A percentile compares a stretch with the other conserved stretches of the same genome.
Evolutionary conservation across 495 filamentous ascomycete species (phyloP).

Genomic region (Penicillium taxi): DNA sequence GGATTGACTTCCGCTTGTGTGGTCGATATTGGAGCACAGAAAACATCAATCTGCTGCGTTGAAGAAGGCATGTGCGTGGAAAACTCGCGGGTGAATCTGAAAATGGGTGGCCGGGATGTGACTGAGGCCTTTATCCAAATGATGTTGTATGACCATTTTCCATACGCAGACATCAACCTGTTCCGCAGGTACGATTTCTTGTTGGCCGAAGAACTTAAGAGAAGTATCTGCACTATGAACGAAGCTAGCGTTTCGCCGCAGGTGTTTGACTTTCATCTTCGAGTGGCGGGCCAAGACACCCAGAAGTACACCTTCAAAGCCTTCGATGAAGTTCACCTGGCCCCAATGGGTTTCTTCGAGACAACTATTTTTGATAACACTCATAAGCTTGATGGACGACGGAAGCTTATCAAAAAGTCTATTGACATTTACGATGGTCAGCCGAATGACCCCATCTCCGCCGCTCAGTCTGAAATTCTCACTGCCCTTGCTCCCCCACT

Average conservation of each 20-base stretch:
- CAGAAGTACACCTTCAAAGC: constrained; percentile 88
- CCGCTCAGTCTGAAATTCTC: constrained; percentile 74
- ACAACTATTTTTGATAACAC: constrained; percentile 77
- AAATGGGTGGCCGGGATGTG: constrained; percentile 86
- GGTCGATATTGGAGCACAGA: constrained; percentile 94
- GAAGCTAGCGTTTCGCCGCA: constrained; percentile 77
- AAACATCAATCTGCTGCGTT: constrained; percentile 95
- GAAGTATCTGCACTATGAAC: constrained; percentile 76
- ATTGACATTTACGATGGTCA: constrained; percentile 88
- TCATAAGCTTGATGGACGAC: constrained; percentile 66
- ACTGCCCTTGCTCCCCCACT: constrained; percentile 55
- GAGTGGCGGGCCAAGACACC: constrained; percentile 80
- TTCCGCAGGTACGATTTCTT: constrained; percentile 85
- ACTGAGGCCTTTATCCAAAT: constrained; percentile 93
- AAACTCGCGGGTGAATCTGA: constrained; percentile 86
- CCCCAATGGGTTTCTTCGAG: constrained; percentile 84
- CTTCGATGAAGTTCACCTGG: constrained; percentile 87
- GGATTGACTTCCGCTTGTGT: constrained; percentile 89
- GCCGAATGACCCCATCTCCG: constrained; percentile 80
- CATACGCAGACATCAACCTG: constrained; percentile 88
- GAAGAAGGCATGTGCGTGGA: constrained; percentile 94
- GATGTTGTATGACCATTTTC: constrained; percentile 93
- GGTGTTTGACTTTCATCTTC: constrained; percentile 77
- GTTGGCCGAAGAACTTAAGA: constrained; percentile 90
- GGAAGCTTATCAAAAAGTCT: constrained; percentile 72